Base-by-base conservation (phyloP, 495 filamentous ascomycete genomes). In the Penicillium goetzii region DNA sequence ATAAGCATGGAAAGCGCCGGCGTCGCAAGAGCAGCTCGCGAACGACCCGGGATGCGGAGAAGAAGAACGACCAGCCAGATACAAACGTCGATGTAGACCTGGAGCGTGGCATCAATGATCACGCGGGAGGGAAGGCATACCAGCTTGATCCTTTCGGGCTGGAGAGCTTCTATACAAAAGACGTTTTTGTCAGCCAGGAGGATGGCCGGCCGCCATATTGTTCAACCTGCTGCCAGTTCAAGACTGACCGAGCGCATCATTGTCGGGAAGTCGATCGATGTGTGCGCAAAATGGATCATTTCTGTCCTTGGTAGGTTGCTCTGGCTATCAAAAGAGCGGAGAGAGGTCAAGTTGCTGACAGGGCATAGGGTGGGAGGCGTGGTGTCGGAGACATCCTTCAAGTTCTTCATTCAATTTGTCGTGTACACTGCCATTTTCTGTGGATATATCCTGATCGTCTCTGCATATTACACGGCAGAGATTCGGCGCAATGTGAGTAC, bases 221-320 rank as follows among this genome's bases (percentile, higher is more conserved):
- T 76, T 84, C 84, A 10, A 81, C 81, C 55, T 97, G 93, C 74
- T 83, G 81, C 57, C 89, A 87, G 62, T 97, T 89, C 84, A 97
- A 97, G 70, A 85, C 88, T 5, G 93, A 97, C 67, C 81, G 93
- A 30, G 82, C 89, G 3, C 93, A 96, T 66, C 93, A 97, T 74
- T 93, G 89, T 72, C 88, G 88, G 45, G 90, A 95, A 67, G 77
- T 93, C 14, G 86, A 86, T 50, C 81, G 92, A 34, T 97, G 93
- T 74, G 88, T 94, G 32, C 78, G 80, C 33, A 94, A 92, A 67
- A 94, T 97, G 90, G 93, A 97, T 66, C 93, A 97, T 72, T 97
- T 91, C 68, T 97, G 93, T 73, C 93, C 93, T 1, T 97, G 93
- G 88, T 88, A 78, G 64, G 78, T 74, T 36, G 32, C 53, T 36